Conservation (phyloP, 176 grass and related monocot genomes). For the Musa beccarii region DNA sequence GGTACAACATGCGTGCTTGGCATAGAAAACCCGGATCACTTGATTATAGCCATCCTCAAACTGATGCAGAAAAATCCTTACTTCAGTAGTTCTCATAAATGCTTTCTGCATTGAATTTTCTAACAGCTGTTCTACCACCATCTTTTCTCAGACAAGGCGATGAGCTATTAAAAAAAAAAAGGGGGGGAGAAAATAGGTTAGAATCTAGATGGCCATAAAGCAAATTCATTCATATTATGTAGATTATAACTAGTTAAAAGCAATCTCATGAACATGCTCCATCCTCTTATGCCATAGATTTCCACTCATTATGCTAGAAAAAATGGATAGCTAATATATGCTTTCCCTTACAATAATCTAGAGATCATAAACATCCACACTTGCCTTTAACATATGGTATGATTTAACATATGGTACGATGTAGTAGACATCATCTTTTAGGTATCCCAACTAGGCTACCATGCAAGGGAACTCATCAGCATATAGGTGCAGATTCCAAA, state of each 20-base stretch:
- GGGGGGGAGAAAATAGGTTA: not conserved
- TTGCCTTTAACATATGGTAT: no score
- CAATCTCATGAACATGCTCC: no score
- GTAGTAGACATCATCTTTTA: no score
- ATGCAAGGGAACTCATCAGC: no score
- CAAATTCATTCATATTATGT: not conserved
- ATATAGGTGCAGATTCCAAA: not conserved
- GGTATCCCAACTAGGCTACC: no score
- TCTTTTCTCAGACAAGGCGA: constrained; percentile 8
- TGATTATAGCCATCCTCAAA: not conserved
- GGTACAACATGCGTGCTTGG: not conserved
- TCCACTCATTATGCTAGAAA: not conserved
- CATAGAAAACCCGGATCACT: not conserved
- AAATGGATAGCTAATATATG: not conserved
- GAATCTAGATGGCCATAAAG: no score
- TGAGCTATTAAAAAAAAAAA: constrained; percentile 1
- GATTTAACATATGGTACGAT: no score
- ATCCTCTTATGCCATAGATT: not conserved
- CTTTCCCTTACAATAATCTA: no score
- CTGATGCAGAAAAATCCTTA: not conserved
- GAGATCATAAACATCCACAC: no score
- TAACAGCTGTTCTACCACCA: not conserved
- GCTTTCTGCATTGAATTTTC: not conserved
- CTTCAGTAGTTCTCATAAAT: not conserved
- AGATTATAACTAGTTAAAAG: no score